Conservation (phyloP, 495 filamentous ascomycete species). For the Hyaloscypha bicolor region DNA sequence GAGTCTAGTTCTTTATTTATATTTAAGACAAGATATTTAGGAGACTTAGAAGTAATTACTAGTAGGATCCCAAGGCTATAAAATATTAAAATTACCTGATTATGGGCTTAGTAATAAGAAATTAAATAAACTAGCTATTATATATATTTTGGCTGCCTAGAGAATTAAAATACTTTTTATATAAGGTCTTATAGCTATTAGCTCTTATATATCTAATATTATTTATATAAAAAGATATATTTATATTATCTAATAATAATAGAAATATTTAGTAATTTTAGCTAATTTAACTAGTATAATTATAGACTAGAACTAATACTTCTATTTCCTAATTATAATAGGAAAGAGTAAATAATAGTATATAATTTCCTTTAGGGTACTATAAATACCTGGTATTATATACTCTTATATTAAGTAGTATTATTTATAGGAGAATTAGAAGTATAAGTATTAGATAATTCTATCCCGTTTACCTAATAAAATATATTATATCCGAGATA, state of each 20-base stretch:
- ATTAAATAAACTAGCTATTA: neutral
- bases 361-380: conserved; percentile 7
- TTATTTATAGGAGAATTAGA: conserved; percentile 12
- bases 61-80: no score
- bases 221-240: no score
- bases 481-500: conserved; percentile 8
- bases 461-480: conserved; percentile 5
- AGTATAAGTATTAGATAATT: neutral
- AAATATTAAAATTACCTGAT: no score
- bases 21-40: no score
- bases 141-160: conserved; percentile 22
- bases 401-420: conserved; percentile 23
- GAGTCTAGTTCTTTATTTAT: no score
- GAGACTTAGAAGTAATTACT: no score
- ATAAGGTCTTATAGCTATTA: neutral
- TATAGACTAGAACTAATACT: neutral
- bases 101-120: neutral
- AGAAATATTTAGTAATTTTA: no score
- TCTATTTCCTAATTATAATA: conserved; percentile 8
- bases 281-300: no score
- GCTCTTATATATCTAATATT: no score
- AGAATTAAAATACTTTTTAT: conserved; percentile 17
- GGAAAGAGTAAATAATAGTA: conserved; percentile 17
- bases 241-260: no score
- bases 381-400: conserved; percentile 17